Base-by-base conservation (phyloP, 2,329 filamentous ascomycete species). In the Fulvia fulva region DNA sequence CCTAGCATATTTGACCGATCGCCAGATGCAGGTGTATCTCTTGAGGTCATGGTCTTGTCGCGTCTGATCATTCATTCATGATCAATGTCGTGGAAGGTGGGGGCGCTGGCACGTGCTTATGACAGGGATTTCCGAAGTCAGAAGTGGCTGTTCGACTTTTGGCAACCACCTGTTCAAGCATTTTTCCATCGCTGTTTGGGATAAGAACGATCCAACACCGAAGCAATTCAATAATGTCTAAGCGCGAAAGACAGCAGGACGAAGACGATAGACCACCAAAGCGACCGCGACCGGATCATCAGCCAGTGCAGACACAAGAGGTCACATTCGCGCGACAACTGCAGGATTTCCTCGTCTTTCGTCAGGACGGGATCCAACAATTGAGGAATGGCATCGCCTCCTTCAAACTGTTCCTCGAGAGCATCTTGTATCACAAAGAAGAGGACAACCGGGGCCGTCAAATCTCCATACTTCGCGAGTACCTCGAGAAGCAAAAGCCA, bases 371-470 rank as follows among this genome's bases (percentile, higher is more conserved):
- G 72, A 75, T 85, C 71, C 77, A 79, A 68, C 79, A 84, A 74
- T 80, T 87, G 68, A 83, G 87, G 71, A 88, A 88, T 75, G 87
- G 84, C 21, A 80, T 90, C 11, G 83, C 86, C 66, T 85, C 85
- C 0, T 84, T 90, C 76, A 90, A 90, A 70, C 74, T 78, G 7
- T 84, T 92, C 46, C 84, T 92, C 61, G 88, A 92, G 51, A 74
- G 71, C 32, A 80, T 80, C 68, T 77, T 82, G 41, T 82, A 90
- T 63, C 74, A 81, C 57, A 76, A 79, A 61, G 75, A 81, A 63
- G 77, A 82, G 58, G 76, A 76, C 45, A 75, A 80, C 57, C 75
- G 79, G 64, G 74, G 77, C 25, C 71, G 78, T 41, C 74, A 84
- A 79, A 64, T 75, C 77, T 70, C 75, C 37, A 87, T 93, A 53